These are phyloP conservation scores for Tetracentron sinense DNA, from an alignment of 164 flowering plant species.

Conservation along the genomic window DNA sequence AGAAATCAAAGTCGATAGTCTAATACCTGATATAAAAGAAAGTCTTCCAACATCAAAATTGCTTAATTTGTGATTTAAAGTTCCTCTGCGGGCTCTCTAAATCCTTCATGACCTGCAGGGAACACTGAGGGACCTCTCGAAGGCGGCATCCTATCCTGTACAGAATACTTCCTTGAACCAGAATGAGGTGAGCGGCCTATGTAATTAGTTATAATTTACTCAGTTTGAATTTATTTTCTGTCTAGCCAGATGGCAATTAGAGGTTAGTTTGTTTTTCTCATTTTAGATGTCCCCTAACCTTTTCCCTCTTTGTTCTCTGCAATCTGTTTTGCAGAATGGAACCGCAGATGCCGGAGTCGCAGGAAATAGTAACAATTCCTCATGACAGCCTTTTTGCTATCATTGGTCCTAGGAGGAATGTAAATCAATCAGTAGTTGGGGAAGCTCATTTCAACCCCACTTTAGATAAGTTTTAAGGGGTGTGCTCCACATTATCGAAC, in stretches of 20 bases:
- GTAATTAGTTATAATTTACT: not conserved
- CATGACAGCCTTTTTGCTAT: conserved; percentile 7
- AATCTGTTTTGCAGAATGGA: conserved; percentile 10
- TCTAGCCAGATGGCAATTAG: too few species aligned
- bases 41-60: too few species aligned
- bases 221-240: not conserved
- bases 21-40: too few species aligned
- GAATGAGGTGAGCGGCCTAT: conserved; percentile 9
- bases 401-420: not conserved
- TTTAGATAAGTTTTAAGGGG: too few species aligned
- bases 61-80: too few species aligned
- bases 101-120: conserved; percentile 25
- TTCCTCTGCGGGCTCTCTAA: conserved; percentile 27
- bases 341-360: not conserved
- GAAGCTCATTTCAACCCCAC: not conserved
- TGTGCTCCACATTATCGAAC: too few species aligned
- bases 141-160: conserved; percentile 2
- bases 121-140: conserved; percentile 20
- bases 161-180: conserved; percentile 8
- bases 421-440: conserved; percentile 10
- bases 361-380: conserved; percentile 15
- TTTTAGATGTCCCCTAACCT: too few species aligned
- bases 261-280: too few species aligned
- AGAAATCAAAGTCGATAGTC: too few species aligned
- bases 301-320: too few species aligned